A percentile compares a stretch with the other conserved stretches of the same genome.
Evolutionary conservation across 257 asterid species (phyloP).

Genomic region (Phtheirospermum japonicum): DNA sequence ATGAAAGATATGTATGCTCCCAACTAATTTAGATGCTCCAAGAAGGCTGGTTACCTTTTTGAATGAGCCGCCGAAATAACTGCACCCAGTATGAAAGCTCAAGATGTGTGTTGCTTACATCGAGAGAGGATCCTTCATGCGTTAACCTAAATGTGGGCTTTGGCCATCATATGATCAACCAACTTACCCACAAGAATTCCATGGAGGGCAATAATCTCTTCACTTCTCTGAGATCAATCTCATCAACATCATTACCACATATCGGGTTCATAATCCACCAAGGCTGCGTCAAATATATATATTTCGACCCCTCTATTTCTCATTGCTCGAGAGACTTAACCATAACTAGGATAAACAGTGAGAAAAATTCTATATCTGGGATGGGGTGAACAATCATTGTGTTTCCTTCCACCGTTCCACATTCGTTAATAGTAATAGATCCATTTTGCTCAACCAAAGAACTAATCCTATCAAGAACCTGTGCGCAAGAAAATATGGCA

Average conservation of each 20-base stretch:
- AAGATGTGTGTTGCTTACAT: conserved; percentile 67
- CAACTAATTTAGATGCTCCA: conserved; percentile 91
- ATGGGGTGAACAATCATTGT: conserved; percentile 89
- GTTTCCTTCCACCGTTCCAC: conserved; percentile 86
- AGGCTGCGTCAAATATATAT: conserved; percentile 76
- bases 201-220: conserved; percentile 65
- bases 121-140: conserved; percentile 57
- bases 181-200: conserved; percentile 72
- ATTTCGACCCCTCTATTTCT: conserved; percentile 95
- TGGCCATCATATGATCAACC: conserved; percentile 83
- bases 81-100: conserved; percentile 95
- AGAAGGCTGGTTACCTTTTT: conserved; percentile 60
- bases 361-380: conserved; percentile 88
- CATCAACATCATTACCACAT: conserved; percentile 33
- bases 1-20: conserved; percentile 85
- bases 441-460: conserved; percentile 98
- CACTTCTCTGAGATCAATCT: conserved; percentile 64
- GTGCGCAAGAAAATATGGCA: conserved; percentile 27
- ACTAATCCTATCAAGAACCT: conserved; percentile 98
- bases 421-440: conserved; percentile 86
- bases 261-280: conserved; percentile 48
- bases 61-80: conserved; percentile 69
- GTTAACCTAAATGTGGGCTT: conserved; percentile 73
- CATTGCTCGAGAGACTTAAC: conserved; percentile 99
- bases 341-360: conserved; percentile 82